Evolutionary conservation across 495 filamentous ascomycete genomes (phyloP).

Genomic region (Diplogelasinospora grovesii): DNA sequence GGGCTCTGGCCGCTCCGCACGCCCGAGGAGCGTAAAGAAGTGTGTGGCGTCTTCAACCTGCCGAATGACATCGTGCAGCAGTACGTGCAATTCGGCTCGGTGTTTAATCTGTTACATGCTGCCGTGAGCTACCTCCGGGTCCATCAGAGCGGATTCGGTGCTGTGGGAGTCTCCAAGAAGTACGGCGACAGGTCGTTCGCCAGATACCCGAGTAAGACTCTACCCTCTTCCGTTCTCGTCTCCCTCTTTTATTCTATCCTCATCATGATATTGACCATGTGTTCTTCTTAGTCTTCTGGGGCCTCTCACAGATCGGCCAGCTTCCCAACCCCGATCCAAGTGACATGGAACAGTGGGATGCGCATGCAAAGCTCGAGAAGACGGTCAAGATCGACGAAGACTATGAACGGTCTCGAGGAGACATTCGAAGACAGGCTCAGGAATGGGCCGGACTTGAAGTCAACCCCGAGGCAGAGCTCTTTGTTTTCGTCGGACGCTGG

Average conservation of each 20-base stretch:
- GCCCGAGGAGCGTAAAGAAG: conserved; percentile 54
- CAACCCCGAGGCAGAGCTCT: conserved; percentile 58
- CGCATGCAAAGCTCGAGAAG: conserved; percentile 32
- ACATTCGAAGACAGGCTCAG: conserved; percentile 59
- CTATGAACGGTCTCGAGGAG: conserved; percentile 49
- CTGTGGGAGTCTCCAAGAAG: conserved; percentile 66
- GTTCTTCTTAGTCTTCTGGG: conserved; percentile 58
- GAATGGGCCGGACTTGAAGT: conserved; percentile 64
- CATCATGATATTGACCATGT: not conserved
- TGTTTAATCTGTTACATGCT: conserved; percentile 66
- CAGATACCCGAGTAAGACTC: conserved; percentile 50
- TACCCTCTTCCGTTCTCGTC: not conserved
- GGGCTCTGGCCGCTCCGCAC: conserved; percentile 67
- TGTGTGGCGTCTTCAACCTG: conserved; percentile 62
- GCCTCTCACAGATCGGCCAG: conserved; percentile 59
- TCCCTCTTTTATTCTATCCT: not conserved
- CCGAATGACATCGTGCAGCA: conserved; percentile 35
- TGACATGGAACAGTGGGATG: conserved; percentile 61
- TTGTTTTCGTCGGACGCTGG: conserved; percentile 74
- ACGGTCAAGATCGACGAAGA: conserved; percentile 48
- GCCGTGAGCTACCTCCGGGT: conserved; percentile 63
- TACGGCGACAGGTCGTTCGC: conserved; percentile 69
- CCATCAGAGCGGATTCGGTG: conserved; percentile 67
- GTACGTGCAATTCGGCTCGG: conserved; percentile 60
- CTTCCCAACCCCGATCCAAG: conserved; percentile 69